Base-by-base conservation (phyloP, 352 stramenopile genomes). In the Phytopythium mirpurense region DNA sequence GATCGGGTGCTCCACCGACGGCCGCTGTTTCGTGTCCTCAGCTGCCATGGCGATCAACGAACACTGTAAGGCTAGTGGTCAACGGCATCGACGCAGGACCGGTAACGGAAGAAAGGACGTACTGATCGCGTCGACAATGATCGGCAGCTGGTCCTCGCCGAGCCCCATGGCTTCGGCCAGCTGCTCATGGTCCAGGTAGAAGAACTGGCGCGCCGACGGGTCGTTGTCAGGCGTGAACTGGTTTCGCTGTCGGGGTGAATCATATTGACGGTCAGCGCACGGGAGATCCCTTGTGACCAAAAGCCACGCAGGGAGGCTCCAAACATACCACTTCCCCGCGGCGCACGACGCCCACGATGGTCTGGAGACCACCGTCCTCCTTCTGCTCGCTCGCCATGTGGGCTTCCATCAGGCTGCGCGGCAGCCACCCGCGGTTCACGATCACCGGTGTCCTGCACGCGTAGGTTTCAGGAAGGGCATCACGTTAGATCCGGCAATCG, bases 141-240 rank as follows among this genome's bases (percentile, higher is more conserved):
- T 68, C 14, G 84, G 84, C 14, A 91, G 62, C 41, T 86, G 70
- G 11, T 57, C 64, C 34, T 74, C 74, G 21, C 78, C 72, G 6
- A 90, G 51, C 11, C 76, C 84, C 84, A 95, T 95, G 4, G 74
- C 82, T 52, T 84, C 57, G 35, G 84, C 69, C 15, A 95, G 57
- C 50, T 91, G 68, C 53, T 88, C 74, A 38, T 95, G 82, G 51
- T 93, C 72, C 44, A 95, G 57, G 47, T 84, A 93, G 52, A 87
- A 95, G 55, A 93, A 92, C 53, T 93, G 84, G 31, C 78, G 82
- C 21, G 77, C 81, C 8, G 70, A 51, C 2, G 78, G 56, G 42
- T 91, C 82, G 34, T 95, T 95, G 53, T 90, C 74, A 3, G 84
- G 84, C 9, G 82, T 93, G 35, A 93, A 95, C 18, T 72, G 68